Evolutionary conservation across 345 rosid species (phyloP), one percentile per base, ranked within the genome.

Genomic region (Dipteronia sinensis): DNA sequence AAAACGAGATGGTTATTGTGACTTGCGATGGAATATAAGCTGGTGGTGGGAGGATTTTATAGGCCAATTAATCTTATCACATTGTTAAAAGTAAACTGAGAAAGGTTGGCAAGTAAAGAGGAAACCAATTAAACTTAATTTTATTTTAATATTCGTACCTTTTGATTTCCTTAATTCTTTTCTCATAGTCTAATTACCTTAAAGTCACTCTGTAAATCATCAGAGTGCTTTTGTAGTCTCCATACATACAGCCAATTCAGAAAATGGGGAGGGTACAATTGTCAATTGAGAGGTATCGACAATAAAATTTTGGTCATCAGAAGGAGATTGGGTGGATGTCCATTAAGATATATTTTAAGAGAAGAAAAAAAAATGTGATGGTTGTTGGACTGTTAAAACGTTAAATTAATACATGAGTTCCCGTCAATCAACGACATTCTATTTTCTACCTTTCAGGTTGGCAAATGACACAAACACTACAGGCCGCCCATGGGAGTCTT

Each of bases 161-260:
- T 8, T 15, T 4, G 16, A 7, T 9, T 10, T 3, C 56, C 34
- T 68, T 16, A 46, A 59, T 77, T 71, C 80, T n/a, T 78, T 78
- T 78, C 80, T 34, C 69, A 71, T 63, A 29, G 1, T 19, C 65
- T 20, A 70, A 62, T 69, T 44, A 69, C 67, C 79, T 16, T 67
- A 56, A 56, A 40, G 12, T 58, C 73, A 56, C 66, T 65, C 10
- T 7, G 46, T 34, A 34, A 34, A 34, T 34, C 6, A 34, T 34
- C 38, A 34, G 38, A 42, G 46, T 42, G 46, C 11, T 42, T 42
- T 42, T 42, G 11, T 9, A 42, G 46, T 42, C 11, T 42, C 11
- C 1, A 42, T 38, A 6, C 42, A 38, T 38, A 38, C 46, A 27
- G 58, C 58, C 23, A n/a, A 16, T 27, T 27, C 27, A 27, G 27